Evolutionary conservation across 2,329 filamentous ascomycete genomes (phyloP), one percentile per base, ranked within the genome.

Genomic region (Rhytidhysteron rufulum): DNA sequence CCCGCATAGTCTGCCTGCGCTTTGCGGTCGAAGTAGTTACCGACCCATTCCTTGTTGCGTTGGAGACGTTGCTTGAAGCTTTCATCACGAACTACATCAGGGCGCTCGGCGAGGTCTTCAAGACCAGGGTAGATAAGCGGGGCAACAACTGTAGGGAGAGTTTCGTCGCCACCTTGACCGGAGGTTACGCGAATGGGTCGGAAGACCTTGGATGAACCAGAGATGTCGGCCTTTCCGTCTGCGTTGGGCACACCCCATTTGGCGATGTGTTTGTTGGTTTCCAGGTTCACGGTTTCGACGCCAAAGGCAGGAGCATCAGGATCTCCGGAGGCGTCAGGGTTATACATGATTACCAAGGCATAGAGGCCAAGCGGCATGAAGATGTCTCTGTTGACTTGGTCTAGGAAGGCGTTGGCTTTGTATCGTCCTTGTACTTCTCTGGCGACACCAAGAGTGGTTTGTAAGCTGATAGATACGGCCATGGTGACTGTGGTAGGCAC

Each of bases 291-390:
- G 34, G 67, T 51, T 21, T 60, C 53, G 3, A 60, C 49, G 5
- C 62, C 48, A 6, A 52, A 37, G 0, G 58, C 45, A 2, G 68
- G 63, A 0, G 75, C 71, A 31, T 71, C 70, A 60, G 31, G 17
- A 17, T 58, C 45, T 13, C 24, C 24, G 7, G 24, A 13, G 8
- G 8, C 24, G 3, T 68, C 64, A 73, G 72, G 24, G 34, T 71
- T 71, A 62, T 67, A 79, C 2, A 72, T 75, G 63, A 80, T 71
- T 32, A 82, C 63, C 6, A 77, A 57, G 42, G 68, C 72, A 57
- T 71, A 75, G 0, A 82, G 64, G 0, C 78, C 78, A 2, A 69
- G 71, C 0, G 79, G 78, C 21, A 65, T 68, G 54, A 82, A 82
- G 43, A 78, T 72, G 3, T 72, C 63, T 7, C 71, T 62, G 48